A percentile compares a stretch with the other conserved stretches of the same genome.
Conservation (phyloP, 208 protist species). For the Leishmania braziliensis region DNA sequence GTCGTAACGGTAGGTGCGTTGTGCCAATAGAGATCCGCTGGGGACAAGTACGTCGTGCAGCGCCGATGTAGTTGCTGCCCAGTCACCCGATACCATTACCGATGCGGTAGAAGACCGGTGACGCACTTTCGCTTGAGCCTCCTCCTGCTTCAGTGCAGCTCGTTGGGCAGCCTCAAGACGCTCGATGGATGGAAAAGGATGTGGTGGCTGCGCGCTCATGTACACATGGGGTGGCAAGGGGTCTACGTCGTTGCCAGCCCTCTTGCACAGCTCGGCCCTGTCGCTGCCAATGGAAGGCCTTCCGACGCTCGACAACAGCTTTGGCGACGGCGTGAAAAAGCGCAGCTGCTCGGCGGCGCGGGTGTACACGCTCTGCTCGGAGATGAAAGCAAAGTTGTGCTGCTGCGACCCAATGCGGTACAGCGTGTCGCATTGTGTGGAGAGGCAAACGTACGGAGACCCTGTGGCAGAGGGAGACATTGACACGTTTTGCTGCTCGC, state of each 20-base stretch:
- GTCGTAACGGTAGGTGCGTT: background rate
- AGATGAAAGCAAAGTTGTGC: constrained; percentile 27
- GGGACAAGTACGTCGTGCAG: background rate
- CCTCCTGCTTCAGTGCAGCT: background rate
- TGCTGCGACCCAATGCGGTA: constrained; percentile 20
- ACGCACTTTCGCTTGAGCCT: background rate
- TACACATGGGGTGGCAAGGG: constrained; percentile 12
- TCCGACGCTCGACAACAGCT: background rate
- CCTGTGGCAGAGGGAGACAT: background rate
- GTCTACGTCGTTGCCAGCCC: background rate
- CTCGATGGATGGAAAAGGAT: constrained; percentile 12
- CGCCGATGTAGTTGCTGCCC: background rate
- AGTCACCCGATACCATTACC: background rate
- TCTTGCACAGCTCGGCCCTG: background rate
- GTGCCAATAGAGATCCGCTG: constrained; percentile 1
- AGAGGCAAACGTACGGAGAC: constrained; percentile 33
- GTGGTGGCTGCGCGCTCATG: background rate
- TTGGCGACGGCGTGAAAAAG: constrained; percentile 24
- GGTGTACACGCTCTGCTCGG: constrained; percentile 29
- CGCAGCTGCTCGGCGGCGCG: constrained; percentile 30
- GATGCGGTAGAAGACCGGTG: background rate
- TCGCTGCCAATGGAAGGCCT: background rate
- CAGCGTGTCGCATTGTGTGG: constrained; percentile 24
- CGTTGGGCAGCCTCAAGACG: constrained; percentile 10
- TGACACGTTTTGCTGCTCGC: background rate